Percentiles rank a stretch among this genome's conserved stretches.
These are phyloP conservation scores for Fraxinus sp. DNA, from an alignment of 305 asterid species.

Conservation along the genomic window DNA sequence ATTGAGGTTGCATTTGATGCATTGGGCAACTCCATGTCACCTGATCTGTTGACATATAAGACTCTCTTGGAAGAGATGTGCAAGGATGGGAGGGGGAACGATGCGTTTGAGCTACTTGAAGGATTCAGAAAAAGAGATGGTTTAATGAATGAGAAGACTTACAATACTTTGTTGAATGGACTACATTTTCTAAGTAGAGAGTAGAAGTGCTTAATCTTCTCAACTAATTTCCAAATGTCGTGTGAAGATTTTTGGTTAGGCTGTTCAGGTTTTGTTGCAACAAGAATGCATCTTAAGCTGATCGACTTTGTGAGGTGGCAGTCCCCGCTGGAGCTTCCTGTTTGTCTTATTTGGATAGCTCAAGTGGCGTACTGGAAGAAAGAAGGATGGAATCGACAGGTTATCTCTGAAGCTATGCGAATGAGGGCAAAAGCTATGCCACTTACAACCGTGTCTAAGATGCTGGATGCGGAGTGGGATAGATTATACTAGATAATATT, in stretches of 20 bases:
- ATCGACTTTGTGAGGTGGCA: background rate
- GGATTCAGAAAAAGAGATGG: conserved; percentile 61
- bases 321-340: background rate
- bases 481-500: background rate
- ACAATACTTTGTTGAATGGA: conserved; percentile 52
- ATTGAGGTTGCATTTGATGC: conserved; percentile 56
- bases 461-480: background rate
- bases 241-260: conserved; percentile 9
- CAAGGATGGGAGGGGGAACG: conserved; percentile 74
- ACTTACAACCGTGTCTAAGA: background rate
- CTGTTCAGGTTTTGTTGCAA: background rate
- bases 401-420: background rate
- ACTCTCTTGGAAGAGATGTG: conserved; percentile 83
- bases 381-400: background rate
- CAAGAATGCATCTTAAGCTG: background rate
- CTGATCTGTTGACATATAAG: conserved; percentile 76
- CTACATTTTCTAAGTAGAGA: conserved; percentile 58
- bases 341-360: background rate
- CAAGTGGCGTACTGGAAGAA: background rate
- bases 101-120: conserved; percentile 72
- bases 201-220: conserved; percentile 18
- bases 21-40: conserved; percentile 65
- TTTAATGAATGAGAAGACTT: conserved; percentile 70
- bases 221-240: background rate
- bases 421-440: background rate